Base-by-base conservation (phyloP, 2,329 filamentous ascomycete species). In the Colletotrichum sp. region DNA sequence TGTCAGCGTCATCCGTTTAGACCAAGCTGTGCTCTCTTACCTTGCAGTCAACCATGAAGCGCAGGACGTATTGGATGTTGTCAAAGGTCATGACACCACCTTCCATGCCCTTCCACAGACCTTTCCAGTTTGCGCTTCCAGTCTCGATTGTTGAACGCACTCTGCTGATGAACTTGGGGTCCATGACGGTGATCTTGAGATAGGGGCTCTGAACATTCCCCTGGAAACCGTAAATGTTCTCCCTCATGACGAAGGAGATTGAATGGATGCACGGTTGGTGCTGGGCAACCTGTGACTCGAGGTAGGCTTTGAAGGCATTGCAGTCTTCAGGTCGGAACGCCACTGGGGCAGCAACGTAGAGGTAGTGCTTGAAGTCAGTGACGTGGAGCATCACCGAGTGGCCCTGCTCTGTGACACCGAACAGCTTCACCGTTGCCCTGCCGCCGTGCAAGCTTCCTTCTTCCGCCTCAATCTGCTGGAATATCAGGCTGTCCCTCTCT, bases 41-140 rank as follows among this genome's bases (percentile, higher is more conserved):
- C 84, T 96, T 94, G 79, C 95, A 98, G 84, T 99, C 97, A 66
- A 99, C 96, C 97, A 99, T 99, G 86, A 99, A 99, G 68, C 97
- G 92, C 79, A 99, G 86, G 30, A 99, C 92, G 82, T 98, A 99
- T 88, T 98, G 95, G 73, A 99, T 96, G 79, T 94, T 98, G 87
- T 99, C 97, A 81, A 96, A 99, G 0, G 97, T 99, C 84, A 96
- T 91, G 78, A 99, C 92, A 24, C 94, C 94, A 24, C 91, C 91
- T 7, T 90, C 89, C 8, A 89, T 88, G 24, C 88, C 90, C 79
- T 92, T 94, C 96, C 97, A 99, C 84, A 98, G 89, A 6, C 94
- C 93, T 84, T 96, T 98, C 91, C 95, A 99, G 82, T 99, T 98
- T 75, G 95, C 94, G 75, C 91, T 89, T 12, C 94, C 93, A 10